Base-by-base conservation (phyloP, 139 green algal genomes). In the Volvox africanus region DNA sequence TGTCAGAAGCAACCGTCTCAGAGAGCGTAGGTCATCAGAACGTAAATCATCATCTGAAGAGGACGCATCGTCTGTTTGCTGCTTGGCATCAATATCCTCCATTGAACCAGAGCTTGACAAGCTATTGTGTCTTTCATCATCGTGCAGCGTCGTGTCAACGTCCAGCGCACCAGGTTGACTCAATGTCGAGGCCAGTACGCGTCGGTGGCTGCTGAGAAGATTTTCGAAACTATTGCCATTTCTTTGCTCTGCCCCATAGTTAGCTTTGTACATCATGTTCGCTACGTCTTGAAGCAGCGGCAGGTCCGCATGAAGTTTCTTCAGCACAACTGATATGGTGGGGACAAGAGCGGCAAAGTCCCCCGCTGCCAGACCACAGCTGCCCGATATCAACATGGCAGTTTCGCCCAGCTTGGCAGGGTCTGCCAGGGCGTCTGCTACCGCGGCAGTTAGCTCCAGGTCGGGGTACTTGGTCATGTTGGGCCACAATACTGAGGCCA, bases 271-370 rank as follows among this genome's bases (percentile, higher is more conserved):
- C 82, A 78, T 26, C 24, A 26, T 24, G n/a, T 9, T 37, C 0
- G 68, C 85, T 13, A 89, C 22, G 19, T 13, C 28, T 61, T 85
- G 76, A 22, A 90, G 75, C 55, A 33, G 2, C 0, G 44, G 32
- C 86, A 85, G 75, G 50, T 84, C 75, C 14, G 75, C 75, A 16
- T 77, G 55, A 36, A 90, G 75, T 5, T 33, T 16, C 75, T 21
- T 6, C 21, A 90, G 86, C 20, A n/a, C 55, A 13, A 9, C 30
- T 0, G 61, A 35, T 11, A 90, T 79, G 30, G 2, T 24, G 2
- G 75, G 75, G 19, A 90, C 21, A 36, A 90, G 30, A 5, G 32
- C 55, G 0, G 75, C 86, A 26, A 85, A 36, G 22, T 78, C 61
- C 28, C 2, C 2, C 13, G 17, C 16, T 22, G 14, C 16, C 85